Evolutionary conservation across 2,329 filamentous ascomycete genomes (phyloP).

Genomic region (Penicillium sp.): DNA sequence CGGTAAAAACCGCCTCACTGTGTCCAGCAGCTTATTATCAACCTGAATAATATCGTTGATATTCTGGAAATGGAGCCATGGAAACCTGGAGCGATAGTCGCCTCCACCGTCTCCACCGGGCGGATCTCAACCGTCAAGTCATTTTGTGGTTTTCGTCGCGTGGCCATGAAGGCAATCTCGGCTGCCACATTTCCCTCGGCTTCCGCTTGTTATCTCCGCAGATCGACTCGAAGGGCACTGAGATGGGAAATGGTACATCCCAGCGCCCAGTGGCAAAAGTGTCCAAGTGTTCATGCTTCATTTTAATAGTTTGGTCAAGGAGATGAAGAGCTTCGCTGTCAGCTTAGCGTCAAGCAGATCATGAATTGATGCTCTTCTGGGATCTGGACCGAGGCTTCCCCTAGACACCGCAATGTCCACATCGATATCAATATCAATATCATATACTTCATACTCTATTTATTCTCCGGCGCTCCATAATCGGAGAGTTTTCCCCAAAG

Average conservation of each 20-base stretch:
- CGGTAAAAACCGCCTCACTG: background rate
- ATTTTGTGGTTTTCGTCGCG: slow-evolving; percentile 12
- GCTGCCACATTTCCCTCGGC: slow-evolving; percentile 3
- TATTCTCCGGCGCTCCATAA: background rate
- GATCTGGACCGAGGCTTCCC: background rate
- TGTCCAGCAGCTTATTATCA: background rate
- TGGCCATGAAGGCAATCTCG: slow-evolving; percentile 7
- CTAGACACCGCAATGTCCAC: background rate
- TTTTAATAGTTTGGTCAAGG: background rate
- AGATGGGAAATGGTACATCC: background rate
- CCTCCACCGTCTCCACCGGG: slow-evolving; percentile 21
- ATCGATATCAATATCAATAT: background rate
- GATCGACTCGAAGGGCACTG: slow-evolving; percentile 6
- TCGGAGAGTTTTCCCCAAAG: slow-evolving; percentile 1
- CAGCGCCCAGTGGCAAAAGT: background rate
- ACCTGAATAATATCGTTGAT: slow-evolving; percentile 2
- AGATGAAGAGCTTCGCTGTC: background rate
- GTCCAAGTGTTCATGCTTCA: background rate
- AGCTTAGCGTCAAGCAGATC: background rate
- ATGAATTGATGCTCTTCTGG: background rate
- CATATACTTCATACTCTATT: background rate
- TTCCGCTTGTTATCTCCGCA: slow-evolving; percentile 1
- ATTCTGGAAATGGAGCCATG: slow-evolving; percentile 13
- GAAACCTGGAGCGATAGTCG: slow-evolving; percentile 20
- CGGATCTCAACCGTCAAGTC: slow-evolving; percentile 22